A percentile compares a stretch with the other conserved stretches of the same genome.
phyloP scores from a whole-genome alignment of 345 rosid species.

The Xanthoceras sorbifolium region DNA sequence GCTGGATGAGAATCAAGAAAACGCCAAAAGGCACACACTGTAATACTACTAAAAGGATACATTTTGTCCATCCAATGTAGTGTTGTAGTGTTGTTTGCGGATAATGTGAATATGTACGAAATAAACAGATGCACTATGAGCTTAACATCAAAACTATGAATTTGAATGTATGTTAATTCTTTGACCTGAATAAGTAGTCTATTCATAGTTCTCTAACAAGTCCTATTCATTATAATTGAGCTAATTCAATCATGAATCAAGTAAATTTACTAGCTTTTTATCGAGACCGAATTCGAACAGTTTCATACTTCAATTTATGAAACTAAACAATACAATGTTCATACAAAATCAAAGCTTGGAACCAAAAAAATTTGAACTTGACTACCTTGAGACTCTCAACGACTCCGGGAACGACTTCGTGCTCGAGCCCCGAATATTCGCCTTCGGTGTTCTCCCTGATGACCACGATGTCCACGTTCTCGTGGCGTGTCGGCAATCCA shows the following conservation, averaged over 20 bases:
- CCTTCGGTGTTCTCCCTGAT: slow-evolving; percentile 96
- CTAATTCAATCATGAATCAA: neutral
- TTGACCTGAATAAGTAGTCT: no score
- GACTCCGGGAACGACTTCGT: slow-evolving; percentile 95
- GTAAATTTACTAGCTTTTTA: neutral
- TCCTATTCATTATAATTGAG: neutral
- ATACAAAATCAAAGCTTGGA: neutral
- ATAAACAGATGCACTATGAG: neutral
- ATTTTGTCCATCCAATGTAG: no score
- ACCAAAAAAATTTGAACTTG: neutral
- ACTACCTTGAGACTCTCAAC: slow-evolving; percentile 94
- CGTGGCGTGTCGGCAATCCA: slow-evolving; percentile 77
- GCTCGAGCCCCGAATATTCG: slow-evolving; percentile 88
- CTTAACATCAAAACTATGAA: neutral
- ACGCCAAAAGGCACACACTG: no score
- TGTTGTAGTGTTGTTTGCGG: neutral
- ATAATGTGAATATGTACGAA: neutral
- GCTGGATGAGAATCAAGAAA: no score
- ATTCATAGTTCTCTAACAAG: no score
- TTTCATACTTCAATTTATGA: neutral
- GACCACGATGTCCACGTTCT: slow-evolving; percentile 86
- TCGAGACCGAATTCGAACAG: neutral
- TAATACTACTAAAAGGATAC: no score
- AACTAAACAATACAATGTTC: neutral
- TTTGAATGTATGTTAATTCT: neutral